Conservation (phyloP, 805 yeast species). For the Saitoella complicata region DNA sequence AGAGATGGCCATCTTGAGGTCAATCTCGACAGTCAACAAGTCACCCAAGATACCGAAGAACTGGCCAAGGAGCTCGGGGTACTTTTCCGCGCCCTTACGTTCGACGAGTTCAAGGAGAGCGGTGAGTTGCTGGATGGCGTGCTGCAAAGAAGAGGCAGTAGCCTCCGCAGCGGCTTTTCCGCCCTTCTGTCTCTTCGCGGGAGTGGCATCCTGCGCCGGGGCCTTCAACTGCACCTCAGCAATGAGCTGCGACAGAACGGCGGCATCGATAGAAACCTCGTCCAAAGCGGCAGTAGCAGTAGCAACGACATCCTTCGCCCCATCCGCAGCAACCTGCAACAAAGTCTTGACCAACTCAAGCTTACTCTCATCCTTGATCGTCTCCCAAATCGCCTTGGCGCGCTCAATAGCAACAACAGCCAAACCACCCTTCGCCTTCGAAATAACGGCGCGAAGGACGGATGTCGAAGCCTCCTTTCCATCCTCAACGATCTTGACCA, state of each 20-base stretch:
- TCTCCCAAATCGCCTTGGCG: slow-evolving; percentile 37
- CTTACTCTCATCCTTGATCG: slow-evolving; percentile 43
- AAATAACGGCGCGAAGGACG: neutral
- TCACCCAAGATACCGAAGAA: slow-evolving; percentile 26
- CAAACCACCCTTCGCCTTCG: slow-evolving; percentile 8
- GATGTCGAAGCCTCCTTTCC: slow-evolving; percentile 25
- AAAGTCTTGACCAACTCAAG: slow-evolving; percentile 41
- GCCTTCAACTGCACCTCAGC: slow-evolving; percentile 3
- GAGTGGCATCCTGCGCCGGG: neutral
- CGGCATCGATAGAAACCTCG: slow-evolving; percentile 42
- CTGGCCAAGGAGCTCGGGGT: slow-evolving; percentile 18
- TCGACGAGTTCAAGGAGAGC: slow-evolving; percentile 68
- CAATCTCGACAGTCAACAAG: slow-evolving; percentile 52
- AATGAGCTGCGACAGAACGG: slow-evolving; percentile 27
- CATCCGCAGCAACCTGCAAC: slow-evolving; percentile 36
- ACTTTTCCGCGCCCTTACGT: slow-evolving; percentile 19
- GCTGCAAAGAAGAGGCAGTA: slow-evolving; percentile 28
- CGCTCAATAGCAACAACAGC: slow-evolving; percentile 35
- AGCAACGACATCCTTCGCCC: slow-evolving; percentile 12
- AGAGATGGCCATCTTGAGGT: slow-evolving; percentile 17
- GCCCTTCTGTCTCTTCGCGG: slow-evolving; percentile 6
- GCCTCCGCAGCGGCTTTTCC: slow-evolving; percentile 2
- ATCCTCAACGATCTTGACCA: slow-evolving; percentile 48
- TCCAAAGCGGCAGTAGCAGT: slow-evolving; percentile 33
- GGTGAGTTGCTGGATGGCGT: slow-evolving; percentile 41